phyloP scores from a whole-genome alignment of 148 eudicot species.

The Rhododendron griersonianum region DNA sequence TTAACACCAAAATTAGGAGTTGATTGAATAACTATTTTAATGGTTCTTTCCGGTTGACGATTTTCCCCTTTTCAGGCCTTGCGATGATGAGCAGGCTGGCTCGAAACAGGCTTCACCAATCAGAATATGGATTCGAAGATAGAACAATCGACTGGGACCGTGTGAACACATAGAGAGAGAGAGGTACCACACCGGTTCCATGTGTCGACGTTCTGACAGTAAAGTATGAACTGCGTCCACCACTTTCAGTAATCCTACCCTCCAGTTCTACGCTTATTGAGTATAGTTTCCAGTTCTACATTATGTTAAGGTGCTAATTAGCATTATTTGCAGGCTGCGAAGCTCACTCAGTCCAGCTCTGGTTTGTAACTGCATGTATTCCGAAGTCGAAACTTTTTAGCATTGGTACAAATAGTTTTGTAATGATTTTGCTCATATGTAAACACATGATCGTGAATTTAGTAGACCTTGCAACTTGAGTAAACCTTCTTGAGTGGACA shows the following conservation, averaged over 20 bases:
- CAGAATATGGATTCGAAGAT: conserved; percentile 41
- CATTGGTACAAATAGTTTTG: not conserved
- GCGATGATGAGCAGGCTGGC: conserved; percentile 63
- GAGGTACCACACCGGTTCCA: not conserved
- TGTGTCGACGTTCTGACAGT: not conserved
- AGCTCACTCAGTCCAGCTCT: not conserved
- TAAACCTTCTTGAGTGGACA: not conserved
- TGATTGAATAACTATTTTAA: not conserved
- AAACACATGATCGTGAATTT: not conserved
- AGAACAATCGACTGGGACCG: conserved; percentile 62
- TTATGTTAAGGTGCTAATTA: not conserved
- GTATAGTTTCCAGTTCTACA: not conserved
- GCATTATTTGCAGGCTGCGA: not conserved
- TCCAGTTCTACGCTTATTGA: not conserved
- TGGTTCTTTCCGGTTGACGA: not conserved
- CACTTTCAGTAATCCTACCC: not conserved
- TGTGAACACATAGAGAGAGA: conserved; percentile 20
- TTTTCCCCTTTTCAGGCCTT: conserved; percentile 43
- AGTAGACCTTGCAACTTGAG: not conserved
- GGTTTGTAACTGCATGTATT: not conserved
- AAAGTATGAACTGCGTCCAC: not conserved
- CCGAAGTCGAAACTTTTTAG: not conserved
- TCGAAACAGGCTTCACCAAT: conserved; percentile 55
- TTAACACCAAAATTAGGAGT: not conserved
- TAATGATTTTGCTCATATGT: not conserved